Evolutionary conservation across 306 rosid genomes (phyloP).

Genomic region (Castanea sativa): DNA sequence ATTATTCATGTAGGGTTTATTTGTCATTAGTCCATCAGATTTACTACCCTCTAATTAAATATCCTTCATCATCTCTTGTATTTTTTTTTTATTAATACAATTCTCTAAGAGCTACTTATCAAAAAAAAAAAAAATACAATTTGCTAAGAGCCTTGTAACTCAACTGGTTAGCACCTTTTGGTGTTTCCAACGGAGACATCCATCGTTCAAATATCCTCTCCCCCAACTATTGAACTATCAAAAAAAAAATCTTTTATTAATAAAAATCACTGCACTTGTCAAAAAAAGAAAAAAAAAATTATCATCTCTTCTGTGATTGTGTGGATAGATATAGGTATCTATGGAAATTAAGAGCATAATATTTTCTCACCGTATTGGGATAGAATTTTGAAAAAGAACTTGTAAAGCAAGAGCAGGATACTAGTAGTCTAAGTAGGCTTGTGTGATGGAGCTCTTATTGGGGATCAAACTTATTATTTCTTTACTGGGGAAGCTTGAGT

Average conservation of each 20-base stretch:
- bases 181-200: too few relatives aligned
- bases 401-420: background rate
- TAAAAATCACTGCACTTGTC: too few relatives aligned
- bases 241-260: too few relatives aligned
- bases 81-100: too few relatives aligned
- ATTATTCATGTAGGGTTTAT: background rate
- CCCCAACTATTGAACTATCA: too few relatives aligned
- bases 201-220: too few relatives aligned
- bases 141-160: too few relatives aligned
- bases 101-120: too few relatives aligned
- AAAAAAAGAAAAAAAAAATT: too few relatives aligned
- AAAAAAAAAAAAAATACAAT: too few relatives aligned
- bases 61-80: background rate
- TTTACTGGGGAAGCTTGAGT: background rate
- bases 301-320: background rate
- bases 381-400: background rate
- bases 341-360: background rate
- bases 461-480: background rate
- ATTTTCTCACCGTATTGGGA: background rate
- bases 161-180: too few relatives aligned
- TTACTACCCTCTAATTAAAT: background rate
- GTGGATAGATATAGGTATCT: background rate
- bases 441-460: background rate
- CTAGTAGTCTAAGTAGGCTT: background rate
- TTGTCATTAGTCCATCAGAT: background rate